These are phyloP conservation scores for Scopulariopsis brevicaulis DNA, from an alignment of 2,329 filamentous ascomycete species.

Conservation along the genomic window DNA sequence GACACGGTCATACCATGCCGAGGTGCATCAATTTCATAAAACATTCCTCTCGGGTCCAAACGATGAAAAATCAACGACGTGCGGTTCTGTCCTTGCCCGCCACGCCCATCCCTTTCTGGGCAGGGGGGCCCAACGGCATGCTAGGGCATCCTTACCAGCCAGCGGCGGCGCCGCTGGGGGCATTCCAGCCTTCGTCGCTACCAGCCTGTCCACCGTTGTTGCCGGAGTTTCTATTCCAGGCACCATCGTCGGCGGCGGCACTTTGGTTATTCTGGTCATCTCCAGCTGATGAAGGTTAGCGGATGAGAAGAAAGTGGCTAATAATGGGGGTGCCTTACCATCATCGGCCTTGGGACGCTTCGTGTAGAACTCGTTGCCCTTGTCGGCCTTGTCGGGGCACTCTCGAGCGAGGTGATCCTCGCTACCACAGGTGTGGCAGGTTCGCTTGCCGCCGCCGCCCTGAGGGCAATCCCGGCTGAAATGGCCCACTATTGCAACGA, in stretches of 20 bases:
- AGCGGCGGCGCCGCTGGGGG: constrained; percentile 4
- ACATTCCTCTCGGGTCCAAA: not conserved
- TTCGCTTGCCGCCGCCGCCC: constrained; percentile 33
- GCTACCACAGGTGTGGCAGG: constrained; percentile 51
- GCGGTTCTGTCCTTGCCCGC: not conserved
- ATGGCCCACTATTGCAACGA: constrained; percentile 37
- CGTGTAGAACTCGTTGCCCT: not conserved
- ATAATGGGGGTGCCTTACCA: not conserved
- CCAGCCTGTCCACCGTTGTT: not conserved
- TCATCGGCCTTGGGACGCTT: not conserved
- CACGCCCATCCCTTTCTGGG: not conserved
- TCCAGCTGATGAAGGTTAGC: not conserved
- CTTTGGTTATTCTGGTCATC: not conserved
- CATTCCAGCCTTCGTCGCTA: not conserved
- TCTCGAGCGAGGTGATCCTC: constrained; percentile 46
- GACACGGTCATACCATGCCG: not conserved
- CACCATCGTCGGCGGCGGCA: not conserved
- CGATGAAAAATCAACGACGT: not conserved
- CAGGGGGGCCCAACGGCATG: not conserved
- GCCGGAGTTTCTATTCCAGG: not conserved
- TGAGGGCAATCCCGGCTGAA: constrained; percentile 53
- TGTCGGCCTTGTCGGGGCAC: constrained; percentile 32
- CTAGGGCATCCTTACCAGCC: constrained; percentile 6
- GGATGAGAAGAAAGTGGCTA: not conserved
- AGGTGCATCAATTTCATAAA: not conserved